phyloP scores from a whole-genome alignment of 106 monocot genomes.

The Allium fistulosum region DNA sequence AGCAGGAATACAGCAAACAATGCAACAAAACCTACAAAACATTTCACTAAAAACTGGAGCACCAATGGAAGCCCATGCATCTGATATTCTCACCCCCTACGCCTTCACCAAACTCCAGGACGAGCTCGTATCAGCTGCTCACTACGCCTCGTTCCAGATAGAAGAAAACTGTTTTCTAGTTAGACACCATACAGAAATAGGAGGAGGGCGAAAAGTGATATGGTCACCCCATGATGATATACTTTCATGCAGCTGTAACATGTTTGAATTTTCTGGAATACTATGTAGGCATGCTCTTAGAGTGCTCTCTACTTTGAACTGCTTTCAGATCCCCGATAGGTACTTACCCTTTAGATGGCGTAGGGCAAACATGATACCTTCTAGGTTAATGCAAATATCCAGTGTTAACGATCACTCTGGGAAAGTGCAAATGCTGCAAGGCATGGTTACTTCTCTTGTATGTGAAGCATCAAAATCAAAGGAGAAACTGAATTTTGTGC shows the following conservation, averaged over 20 bases:
- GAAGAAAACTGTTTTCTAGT: constrained; percentile 51
- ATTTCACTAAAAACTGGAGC: constrained; percentile 65
- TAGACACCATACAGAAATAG: constrained; percentile 63
- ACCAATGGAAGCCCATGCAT: constrained; percentile 78
- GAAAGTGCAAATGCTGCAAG: constrained; percentile 43
- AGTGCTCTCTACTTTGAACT: constrained; percentile 69
- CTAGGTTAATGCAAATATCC: constrained; percentile 5
- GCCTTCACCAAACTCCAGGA: constrained; percentile 81
- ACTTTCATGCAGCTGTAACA: constrained; percentile 66
- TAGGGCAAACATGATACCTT: constrained; percentile 26
- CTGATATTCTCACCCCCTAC: constrained; percentile 60
- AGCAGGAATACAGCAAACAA: constrained; percentile 50
- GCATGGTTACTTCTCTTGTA: constrained; percentile 50
- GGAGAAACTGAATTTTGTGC: constrained; percentile 53
- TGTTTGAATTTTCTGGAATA: constrained; percentile 79
- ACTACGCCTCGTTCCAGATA: constrained; percentile 66
- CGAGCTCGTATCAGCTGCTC: constrained; percentile 60
- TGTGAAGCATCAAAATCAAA: constrained; percentile 65
- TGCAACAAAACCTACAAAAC: constrained; percentile 70
- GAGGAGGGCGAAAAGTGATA: constrained; percentile 44
- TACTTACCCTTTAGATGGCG: constrained; percentile 69
- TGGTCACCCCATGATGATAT: constrained; percentile 50
- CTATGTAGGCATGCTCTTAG: constrained; percentile 63
- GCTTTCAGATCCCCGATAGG: constrained; percentile 66
- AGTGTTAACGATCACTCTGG: constrained; percentile 24